phyloP scores from a whole-genome alignment of 371 early-diverging fungal genomes.

The Rhizomucor miehei region DNA sequence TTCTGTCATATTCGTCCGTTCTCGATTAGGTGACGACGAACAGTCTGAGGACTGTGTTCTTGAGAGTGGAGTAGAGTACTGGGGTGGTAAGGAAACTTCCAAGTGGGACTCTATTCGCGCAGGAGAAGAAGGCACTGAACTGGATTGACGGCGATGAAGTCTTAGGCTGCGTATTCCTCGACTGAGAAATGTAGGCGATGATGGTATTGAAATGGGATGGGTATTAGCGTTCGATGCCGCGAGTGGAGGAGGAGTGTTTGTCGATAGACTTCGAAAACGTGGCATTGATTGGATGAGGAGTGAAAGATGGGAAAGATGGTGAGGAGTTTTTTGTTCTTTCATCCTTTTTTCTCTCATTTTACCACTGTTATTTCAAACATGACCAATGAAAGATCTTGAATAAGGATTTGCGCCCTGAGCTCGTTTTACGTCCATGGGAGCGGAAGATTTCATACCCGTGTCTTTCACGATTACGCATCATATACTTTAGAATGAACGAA shows the following conservation, averaged over 20 bases:
- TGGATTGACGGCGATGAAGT: constrained; percentile 24
- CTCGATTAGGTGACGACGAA: constrained; percentile 12
- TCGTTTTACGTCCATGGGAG: too few species aligned
- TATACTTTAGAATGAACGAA: too few species aligned
- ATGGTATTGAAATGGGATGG: constrained; percentile 1
- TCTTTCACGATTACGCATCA: too few species aligned
- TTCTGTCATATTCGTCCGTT: neutral
- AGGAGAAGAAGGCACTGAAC: constrained; percentile 15
- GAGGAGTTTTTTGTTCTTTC: neutral
- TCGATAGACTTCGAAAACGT: constrained; percentile 32
- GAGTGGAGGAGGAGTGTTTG: constrained; percentile 16
- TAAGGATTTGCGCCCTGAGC: too few species aligned
- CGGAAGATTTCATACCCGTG: too few species aligned
- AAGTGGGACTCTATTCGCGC: constrained; percentile 1
- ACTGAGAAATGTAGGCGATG: constrained; percentile 27
- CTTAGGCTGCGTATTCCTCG: constrained; percentile 37
- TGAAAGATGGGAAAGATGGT: neutral
- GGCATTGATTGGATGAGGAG: constrained; percentile 17
- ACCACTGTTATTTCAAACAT: neutral
- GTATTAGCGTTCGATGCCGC: constrained; percentile 1
- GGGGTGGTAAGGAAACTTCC: neutral
- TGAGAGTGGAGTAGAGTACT: constrained; percentile 1
- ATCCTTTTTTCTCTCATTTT: neutral
- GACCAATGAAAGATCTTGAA: neutral
- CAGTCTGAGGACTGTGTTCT: constrained; percentile 3